Evolutionary conservation across 2,329 filamentous ascomycete genomes (phyloP).

Genomic region (Aspergillus sp.): DNA sequence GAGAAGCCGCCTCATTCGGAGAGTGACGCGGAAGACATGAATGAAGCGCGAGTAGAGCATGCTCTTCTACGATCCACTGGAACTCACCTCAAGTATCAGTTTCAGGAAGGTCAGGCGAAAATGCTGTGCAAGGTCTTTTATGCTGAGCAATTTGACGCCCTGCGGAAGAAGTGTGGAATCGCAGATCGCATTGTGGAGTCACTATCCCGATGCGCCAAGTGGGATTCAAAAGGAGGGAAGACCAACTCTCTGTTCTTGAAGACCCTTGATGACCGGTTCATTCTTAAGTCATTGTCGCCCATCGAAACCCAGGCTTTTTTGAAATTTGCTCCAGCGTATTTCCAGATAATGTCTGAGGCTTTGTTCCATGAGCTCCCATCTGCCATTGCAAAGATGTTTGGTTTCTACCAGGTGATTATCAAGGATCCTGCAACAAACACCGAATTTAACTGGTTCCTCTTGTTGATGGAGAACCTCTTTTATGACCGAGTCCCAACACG

Average conservation of each 20-base stretch:
- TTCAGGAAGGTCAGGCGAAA: conserved; percentile 86
- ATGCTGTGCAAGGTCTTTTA: conserved; percentile 99
- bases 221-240: conserved; percentile 97
- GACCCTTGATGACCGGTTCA: conserved; percentile 89
- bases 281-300: conserved; percentile 86
- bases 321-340: conserved; percentile 94
- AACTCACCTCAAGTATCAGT: conserved; percentile 94
- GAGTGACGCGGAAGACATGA: conserved; percentile 43
- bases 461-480: conserved; percentile 97
- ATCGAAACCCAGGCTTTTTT: conserved; percentile 93
- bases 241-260: conserved; percentile 97
- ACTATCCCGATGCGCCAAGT: conserved; percentile 90
- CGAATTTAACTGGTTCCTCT: conserved; percentile 90
- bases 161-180: conserved; percentile 88
- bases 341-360: conserved; percentile 93
- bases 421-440: conserved; percentile 89
- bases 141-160: conserved; percentile 93
- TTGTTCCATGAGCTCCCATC: conserved; percentile 93
- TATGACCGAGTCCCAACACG: conserved; percentile 89
- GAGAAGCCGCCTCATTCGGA: conserved; percentile 23
- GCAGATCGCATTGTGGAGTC: conserved; percentile 94
- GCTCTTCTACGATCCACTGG: conserved; percentile 81
- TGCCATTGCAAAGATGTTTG: conserved; percentile 98
- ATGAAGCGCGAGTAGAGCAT: conserved; percentile 77
- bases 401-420: conserved; percentile 95